Evolutionary conservation across 2,329 filamentous ascomycete genomes (phyloP), one percentile per base, ranked within the genome.

Genomic region (Trichoderma hamatum): DNA sequence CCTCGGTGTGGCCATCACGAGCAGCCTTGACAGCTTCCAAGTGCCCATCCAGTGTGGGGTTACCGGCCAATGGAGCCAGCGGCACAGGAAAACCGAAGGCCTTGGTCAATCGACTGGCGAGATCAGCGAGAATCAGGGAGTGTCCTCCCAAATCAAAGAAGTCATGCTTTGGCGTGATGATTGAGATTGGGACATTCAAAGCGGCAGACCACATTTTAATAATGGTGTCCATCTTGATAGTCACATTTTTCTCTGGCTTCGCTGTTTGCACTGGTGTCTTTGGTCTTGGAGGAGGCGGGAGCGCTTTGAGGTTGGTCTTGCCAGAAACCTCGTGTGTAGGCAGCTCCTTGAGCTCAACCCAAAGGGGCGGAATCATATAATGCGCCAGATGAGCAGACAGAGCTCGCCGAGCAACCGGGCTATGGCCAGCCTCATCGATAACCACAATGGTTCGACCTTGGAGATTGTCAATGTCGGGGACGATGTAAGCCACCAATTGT

Each of bases 141-240:
- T 95, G 92, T 0, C 92, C 92, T 43, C 92, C 92, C 1, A 95
- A 82, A 70, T 94, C 92, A 76, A 94, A 95, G 79, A 95, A 95
- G 77, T 89, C 90, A 76, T 93, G 89, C 71, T 92, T 89, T 1
- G 82, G 86, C 75, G 90, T 91, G 28, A 94, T 86, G 24, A 86
- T 83, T 51, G 80, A 84, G 11, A 83, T 80, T 0, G 90, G 85
- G n/a, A 90, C 85, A 71, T 90, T 89, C 16, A 95, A 83, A 30
- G 89, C 87, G 2, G 87, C 83, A 2, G 91, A 90, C 92, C 92
- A 95, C 66, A 91, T 84, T 72, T 90, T 87, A 16, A 90, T 87
- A 43, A 95, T 88, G 19, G 89, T 87, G 60, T 91, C 85, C 67
- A 90, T 84, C 70, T 84, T 85, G 73, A 94, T 89, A 16, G 88